A percentile compares a stretch with the other conserved stretches of the same genome.
These are phyloP conservation scores for Naganishia cerealis DNA, from an alignment of 1,284 basidiomycete species.

Conservation along the genomic window DNA sequence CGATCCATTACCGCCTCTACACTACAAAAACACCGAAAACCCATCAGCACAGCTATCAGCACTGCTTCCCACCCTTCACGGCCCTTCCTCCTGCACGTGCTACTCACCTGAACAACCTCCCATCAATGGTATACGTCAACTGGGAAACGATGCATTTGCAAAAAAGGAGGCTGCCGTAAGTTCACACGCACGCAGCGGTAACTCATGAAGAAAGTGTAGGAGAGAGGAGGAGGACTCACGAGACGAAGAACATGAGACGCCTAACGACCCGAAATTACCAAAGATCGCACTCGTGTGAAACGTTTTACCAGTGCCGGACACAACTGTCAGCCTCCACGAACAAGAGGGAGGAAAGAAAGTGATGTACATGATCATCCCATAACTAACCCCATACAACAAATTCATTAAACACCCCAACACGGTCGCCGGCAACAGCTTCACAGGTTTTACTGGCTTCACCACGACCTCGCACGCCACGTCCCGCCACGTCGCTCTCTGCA, in stretches of 20 bases:
- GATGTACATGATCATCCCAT: slow-evolving; percentile 68
- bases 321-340: slow-evolving; percentile 5
- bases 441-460: slow-evolving; percentile 54
- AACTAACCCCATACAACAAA: slow-evolving; percentile 81
- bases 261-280: slow-evolving; percentile 76
- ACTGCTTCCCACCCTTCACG: background rate
- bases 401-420: slow-evolving; percentile 84
- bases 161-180: slow-evolving; percentile 35
- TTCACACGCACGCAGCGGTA: background rate
- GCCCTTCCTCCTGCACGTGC: background rate
- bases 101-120: slow-evolving; percentile 71
- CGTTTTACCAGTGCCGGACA: slow-evolving; percentile 61
- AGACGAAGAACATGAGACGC: slow-evolving; percentile 92
- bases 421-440: slow-evolving; percentile 72
- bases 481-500: slow-evolving; percentile 45
- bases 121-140: slow-evolving; percentile 79
- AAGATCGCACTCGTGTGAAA: slow-evolving; percentile 85
- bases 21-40: no score
- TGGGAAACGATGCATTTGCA: slow-evolving; percentile 72
- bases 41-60: background rate
- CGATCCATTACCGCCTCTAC: slow-evolving; percentile 80
- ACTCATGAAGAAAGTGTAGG: no score
- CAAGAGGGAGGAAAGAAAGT: slow-evolving; percentile 17
- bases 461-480: slow-evolving; percentile 52
- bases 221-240: slow-evolving; percentile 57